A percentile compares a stretch with the other conserved stretches of the same genome.
phyloP scores from a whole-genome alignment of 495 filamentous ascomycete species.

The Filosporella fistucella region DNA sequence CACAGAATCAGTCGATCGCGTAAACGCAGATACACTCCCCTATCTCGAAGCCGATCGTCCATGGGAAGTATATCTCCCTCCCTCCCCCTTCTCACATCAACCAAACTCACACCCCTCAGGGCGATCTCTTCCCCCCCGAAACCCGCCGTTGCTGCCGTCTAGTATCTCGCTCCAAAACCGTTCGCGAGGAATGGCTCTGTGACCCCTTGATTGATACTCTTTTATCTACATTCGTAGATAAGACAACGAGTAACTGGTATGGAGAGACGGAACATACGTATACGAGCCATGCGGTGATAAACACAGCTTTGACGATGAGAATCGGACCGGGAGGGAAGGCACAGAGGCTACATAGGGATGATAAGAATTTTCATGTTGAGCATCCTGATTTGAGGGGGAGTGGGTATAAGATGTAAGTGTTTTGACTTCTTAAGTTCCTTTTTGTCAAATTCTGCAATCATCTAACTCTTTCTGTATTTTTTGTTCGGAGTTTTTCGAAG shows the following conservation, averaged over 20 bases:
- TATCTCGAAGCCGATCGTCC: constrained; percentile 1
- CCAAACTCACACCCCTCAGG: background rate
- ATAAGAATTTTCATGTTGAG: constrained; percentile 2
- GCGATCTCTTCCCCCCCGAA: constrained; percentile 1
- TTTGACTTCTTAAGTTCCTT: no score
- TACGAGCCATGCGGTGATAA: constrained; percentile 1
- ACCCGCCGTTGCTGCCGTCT: background rate
- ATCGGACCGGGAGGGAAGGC: constrained; percentile 1
- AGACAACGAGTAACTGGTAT: constrained; percentile 2
- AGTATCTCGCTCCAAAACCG: background rate
- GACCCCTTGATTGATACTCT: background rate
- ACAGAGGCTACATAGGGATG: background rate
- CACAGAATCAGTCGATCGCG: background rate
- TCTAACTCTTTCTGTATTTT: no score
- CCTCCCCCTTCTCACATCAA: background rate
- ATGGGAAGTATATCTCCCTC: background rate
- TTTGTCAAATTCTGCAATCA: no score
- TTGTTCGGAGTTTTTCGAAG: no score
- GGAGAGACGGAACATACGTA: constrained; percentile 1
- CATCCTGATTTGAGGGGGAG: background rate
- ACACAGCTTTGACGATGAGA: constrained; percentile 1
- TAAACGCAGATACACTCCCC: background rate
- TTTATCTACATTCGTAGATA: background rate
- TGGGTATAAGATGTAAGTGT: background rate
- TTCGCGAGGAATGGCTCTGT: background rate